Evolutionary conservation across 2,329 filamentous ascomycete genomes (phyloP), one percentile per base, ranked within the genome.

Genomic region (Penicillium polonicum): DNA sequence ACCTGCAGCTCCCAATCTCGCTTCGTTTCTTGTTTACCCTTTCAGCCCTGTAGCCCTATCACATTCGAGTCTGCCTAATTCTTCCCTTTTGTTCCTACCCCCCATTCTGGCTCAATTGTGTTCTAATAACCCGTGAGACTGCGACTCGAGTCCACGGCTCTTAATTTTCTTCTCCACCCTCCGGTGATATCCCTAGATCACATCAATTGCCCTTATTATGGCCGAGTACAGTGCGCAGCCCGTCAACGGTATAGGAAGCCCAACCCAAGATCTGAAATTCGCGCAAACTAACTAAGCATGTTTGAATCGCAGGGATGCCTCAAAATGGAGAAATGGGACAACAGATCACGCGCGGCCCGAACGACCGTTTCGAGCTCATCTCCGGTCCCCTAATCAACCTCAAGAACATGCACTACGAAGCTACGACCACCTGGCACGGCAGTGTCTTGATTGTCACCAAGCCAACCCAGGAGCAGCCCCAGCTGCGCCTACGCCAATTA

Each of bases 371-470:
- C 56, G 72, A 79, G 55, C 72, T 80, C 50, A 67, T 80, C 35
- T 76, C 78, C 72, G 72, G 79, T 65, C 74, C 84, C 69, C 68
- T 81, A 25, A 70, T 81, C 62, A 80, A 80, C 61, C 76, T 79
- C 72, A 69, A 80, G 75, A 70, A 75, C 75, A 72, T 80, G 79
- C 68, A 72, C 54, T 66, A 72, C 48, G 64, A 72, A 12, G 60
- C 68, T 27, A 63, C 70, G 2, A 64, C 73, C 12, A 66, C 69
- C 46, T 97, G 93, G 92, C 81, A 90, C 67, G 92, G 93, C 57
- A 96, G 91, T 72, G 89, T 96, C 8, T 78, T 97, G 66, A 79
- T 97, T 49, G 91, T 97, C 52, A 89, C 88, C 17, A 86, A 83
- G 51, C 89, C 91, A 5, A 89, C 89, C 25, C 86, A 84, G 68